phyloP scores from a whole-genome alignment of 495 filamentous ascomycete genomes.

The Evernia prunastri region DNA sequence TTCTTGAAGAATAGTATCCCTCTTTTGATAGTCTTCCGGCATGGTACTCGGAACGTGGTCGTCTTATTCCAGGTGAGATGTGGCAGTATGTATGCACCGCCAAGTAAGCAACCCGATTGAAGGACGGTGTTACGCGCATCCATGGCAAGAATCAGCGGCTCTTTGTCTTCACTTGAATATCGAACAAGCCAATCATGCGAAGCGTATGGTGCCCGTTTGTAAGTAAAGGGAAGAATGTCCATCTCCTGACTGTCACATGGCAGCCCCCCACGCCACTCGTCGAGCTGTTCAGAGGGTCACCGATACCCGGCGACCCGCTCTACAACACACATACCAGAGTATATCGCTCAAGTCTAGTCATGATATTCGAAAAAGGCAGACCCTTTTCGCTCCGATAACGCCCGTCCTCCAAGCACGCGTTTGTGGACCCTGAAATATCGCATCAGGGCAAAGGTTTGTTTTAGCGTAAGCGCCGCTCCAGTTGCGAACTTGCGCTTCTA shows the following conservation, averaged over 20 bases:
- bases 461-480: background rate
- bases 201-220: background rate
- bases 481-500: background rate
- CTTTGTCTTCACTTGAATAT: background rate
- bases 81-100: too few species aligned
- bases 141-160: background rate
- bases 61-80: background rate
- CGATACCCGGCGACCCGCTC: slow-evolving; percentile 4
- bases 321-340: background rate
- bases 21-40: background rate
- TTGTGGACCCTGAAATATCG: slow-evolving; percentile 2
- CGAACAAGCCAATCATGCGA: background rate
- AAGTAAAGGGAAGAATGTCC: background rate
- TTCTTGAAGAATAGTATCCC: background rate
- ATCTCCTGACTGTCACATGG: background rate
- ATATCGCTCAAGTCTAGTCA: background rate
- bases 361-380: background rate
- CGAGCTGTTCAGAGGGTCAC: background rate
- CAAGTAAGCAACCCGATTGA: background rate
- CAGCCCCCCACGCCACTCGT: background rate
- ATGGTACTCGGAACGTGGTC: background rate
- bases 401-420: background rate
- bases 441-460: background rate
- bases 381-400: background rate
- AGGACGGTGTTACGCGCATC: background rate